Evolutionary conservation across 306 rosid genomes (phyloP), one percentile per base, ranked within the genome.

Genomic region (Pyrus pyrifolia): DNA sequence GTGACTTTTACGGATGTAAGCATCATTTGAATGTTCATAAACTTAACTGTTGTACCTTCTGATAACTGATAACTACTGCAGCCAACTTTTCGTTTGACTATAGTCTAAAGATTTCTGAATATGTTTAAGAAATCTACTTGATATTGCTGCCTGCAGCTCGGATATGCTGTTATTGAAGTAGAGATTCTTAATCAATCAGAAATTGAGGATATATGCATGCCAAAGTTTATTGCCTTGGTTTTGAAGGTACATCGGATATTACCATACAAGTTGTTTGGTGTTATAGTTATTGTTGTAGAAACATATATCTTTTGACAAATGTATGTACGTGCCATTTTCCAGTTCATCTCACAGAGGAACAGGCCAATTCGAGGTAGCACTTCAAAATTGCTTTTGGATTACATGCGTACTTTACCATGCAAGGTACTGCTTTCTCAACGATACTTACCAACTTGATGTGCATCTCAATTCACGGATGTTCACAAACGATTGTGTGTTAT

Each of bases 311-410:
- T 63, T 31, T 67, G 70, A 55, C 9, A 18, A 76, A 65, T 59
- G 76, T 38, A 51, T 76, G 67, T 61, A 74, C 49, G 38, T 74
- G 67, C 68, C 72, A 49, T 79, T 51, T 38, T 80, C 59, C 86
- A 92, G 99, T 95, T 90, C 81, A 80, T 92, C 85, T 92, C 99
- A 23, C 99, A 95, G 84, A 88, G 42, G 85, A 85, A 92, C 70
- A 89, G 87, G 71, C 97, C 93, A 70, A 71, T 91, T 67, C 7
- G 97, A 81, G 97, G 99, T 17, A 83, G 89, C 73, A 85, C 96
- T 78, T 80, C 87, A 82, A 89, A 86, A 77, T 82, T 95, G 90
- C 81, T 92, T 51, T 76, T 82, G 83, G 89, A 83, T 73, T 95
- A 90, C 84, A 46, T 91, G 59, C 87, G 65, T 60, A 81, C 90